Evolutionary conservation across 768 basidiomycete species (phyloP).

Genomic region (Boletellus emodensis): DNA sequence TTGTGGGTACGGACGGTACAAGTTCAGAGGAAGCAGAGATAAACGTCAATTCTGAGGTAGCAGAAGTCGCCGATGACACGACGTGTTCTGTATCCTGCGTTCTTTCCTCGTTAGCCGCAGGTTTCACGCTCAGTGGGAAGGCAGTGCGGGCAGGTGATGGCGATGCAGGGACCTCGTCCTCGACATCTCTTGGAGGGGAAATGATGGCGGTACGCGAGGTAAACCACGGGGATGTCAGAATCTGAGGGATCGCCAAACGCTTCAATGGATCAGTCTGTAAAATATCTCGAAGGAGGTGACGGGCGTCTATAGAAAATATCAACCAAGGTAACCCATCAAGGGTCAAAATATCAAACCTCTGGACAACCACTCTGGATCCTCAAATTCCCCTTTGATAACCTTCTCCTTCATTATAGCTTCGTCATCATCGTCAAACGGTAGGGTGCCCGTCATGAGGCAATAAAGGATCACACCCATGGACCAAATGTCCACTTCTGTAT

Average conservation of each 20-base stretch:
- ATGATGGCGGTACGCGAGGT: conserved; percentile 28
- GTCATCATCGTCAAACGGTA: conserved; percentile 90
- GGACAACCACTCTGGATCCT: conserved; percentile 91
- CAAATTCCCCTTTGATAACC: conserved; percentile 82
- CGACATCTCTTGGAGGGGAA: conserved; percentile 4
- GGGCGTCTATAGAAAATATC: conserved; percentile 56
- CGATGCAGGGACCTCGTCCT: conserved; percentile 26
- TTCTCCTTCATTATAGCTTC: conserved; percentile 77
- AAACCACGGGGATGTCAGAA: conserved; percentile 88
- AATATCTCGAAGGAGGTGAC: conserved; percentile 74
- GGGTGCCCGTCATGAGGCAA: conserved; percentile 80
- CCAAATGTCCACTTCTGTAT: conserved; percentile 90
- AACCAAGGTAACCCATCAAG: conserved; percentile 4
- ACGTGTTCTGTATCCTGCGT: conserved; percentile 29
- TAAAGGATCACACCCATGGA: conserved; percentile 92
- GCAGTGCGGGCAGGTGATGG: conserved; percentile 31
- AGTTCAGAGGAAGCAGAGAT: conserved; percentile 52
- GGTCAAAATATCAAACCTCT: conserved; percentile 48
- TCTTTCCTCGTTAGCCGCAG: conserved; percentile 7
- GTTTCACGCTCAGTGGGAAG: conserved; percentile 26
- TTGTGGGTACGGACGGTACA: conserved; percentile 49
- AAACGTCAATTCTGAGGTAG: conserved; percentile 43
- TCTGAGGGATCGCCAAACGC: conserved; percentile 78
- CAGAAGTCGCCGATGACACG: conserved; percentile 44
- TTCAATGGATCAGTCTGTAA: conserved; percentile 72